These are phyloP conservation scores for Candida cerambycidarum DNA, from an alignment of 805 yeast genomes.

Conservation along the genomic window DNA sequence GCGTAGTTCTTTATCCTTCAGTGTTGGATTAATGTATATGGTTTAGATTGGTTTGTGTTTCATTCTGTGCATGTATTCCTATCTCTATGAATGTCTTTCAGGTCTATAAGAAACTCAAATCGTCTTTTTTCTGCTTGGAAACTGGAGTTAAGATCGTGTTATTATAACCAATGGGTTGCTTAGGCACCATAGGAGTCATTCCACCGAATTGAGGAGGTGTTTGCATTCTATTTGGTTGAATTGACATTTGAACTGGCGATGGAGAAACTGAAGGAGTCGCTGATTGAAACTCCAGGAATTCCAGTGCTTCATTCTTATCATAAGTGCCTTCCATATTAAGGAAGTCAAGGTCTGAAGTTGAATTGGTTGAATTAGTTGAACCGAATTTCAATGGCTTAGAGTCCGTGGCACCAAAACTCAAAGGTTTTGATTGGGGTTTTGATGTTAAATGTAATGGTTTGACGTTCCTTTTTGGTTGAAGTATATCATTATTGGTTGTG, in stretches of 20 bases:
- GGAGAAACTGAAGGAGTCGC: constrained; percentile 11
- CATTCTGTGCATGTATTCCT: too few species aligned
- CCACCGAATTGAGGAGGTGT: neutral
- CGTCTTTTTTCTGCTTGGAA: neutral
- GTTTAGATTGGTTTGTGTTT: too few species aligned
- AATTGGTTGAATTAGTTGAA: constrained; percentile 14
- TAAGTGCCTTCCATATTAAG: constrained; percentile 26
- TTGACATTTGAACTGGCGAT: neutral
- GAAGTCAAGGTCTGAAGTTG: constrained; percentile 18
- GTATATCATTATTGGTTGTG: neutral
- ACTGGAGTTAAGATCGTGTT: constrained; percentile 11
- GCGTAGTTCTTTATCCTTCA: neutral
- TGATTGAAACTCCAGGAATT: constrained; percentile 18
- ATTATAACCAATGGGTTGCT: constrained; percentile 14
- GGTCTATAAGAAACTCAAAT: constrained; percentile 10
- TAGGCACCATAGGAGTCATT: constrained; percentile 10
- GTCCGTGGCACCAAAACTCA: constrained; percentile 25
- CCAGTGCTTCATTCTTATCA: constrained; percentile 3
- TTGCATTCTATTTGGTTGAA: neutral
- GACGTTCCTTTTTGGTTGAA: constrained; percentile 11
- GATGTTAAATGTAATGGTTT: constrained; percentile 12
- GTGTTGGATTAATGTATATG: too few species aligned
- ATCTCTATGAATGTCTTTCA: too few species aligned
- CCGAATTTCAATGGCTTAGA: constrained; percentile 21
- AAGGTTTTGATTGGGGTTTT: constrained; percentile 7